phyloP scores from a whole-genome alignment of 1,139 yeast genomes.

The Candida frijolesensis region DNA sequence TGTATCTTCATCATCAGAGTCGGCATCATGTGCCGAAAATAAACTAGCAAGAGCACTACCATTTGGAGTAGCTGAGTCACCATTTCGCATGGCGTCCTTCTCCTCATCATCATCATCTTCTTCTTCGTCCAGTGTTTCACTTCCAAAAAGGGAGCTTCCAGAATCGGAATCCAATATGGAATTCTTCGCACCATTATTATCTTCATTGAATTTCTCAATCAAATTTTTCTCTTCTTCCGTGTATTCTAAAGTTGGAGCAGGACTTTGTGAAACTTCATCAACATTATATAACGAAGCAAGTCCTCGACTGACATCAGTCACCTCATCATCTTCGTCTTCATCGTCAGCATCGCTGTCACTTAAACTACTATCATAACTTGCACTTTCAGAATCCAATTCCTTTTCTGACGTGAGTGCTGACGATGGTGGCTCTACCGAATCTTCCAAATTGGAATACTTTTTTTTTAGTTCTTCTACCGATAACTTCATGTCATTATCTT shows the following conservation, averaged over 20 bases:
- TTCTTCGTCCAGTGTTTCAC: conserved; percentile 16
- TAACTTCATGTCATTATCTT: conserved; percentile 52
- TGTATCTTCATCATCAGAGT: conserved; percentile 16
- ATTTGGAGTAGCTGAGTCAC: neutral
- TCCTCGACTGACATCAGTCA: conserved; percentile 24
- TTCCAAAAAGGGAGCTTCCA: conserved; percentile 13
- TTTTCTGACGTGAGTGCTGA: conserved; percentile 16
- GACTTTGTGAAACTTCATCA: conserved; percentile 12
- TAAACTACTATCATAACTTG: conserved; percentile 7
- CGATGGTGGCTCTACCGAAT: conserved; percentile 17
- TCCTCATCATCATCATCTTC: conserved; percentile 4
- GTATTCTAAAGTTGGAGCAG: conserved; percentile 24
- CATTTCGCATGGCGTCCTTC: conserved; percentile 3
- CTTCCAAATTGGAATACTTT: conserved; percentile 61
- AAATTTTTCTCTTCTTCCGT: conserved; percentile 37
- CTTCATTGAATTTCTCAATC: conserved; percentile 23
- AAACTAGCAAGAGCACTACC: conserved; percentile 13
- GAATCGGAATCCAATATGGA: conserved; percentile 28
- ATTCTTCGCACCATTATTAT: conserved; percentile 12
- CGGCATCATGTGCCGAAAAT: conserved; percentile 4
- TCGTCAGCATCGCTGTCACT: conserved; percentile 19
- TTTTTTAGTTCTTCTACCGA: conserved; percentile 65
- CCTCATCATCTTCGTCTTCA: conserved; percentile 20
- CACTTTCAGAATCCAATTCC: conserved; percentile 7
- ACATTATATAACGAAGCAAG: conserved; percentile 37